These are phyloP conservation scores for Chloranthus sessilifolius DNA, from an alignment of 164 flowering plant species.

Conservation along the genomic window DNA sequence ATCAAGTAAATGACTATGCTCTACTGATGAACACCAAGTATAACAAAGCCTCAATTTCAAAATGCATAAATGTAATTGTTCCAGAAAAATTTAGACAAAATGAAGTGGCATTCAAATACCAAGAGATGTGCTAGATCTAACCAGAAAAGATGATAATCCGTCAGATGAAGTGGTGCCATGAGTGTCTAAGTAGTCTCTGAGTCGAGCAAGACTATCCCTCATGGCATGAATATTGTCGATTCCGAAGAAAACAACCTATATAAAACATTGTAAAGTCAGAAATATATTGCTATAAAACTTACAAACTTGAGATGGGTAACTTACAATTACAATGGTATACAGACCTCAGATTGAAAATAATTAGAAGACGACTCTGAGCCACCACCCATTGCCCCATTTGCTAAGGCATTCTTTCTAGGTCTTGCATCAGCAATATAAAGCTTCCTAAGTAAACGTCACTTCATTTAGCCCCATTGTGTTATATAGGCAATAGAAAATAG, in stretches of 20 bases:
- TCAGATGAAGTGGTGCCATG: conserved; percentile 91
- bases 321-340: conserved; percentile 6
- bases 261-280: not conserved
- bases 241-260: conserved; percentile 93
- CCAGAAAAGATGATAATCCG: conserved; percentile 95
- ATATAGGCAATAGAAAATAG: not conserved
- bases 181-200: conserved; percentile 95
- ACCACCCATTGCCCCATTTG: conserved; percentile 99
- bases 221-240: conserved; percentile 99
- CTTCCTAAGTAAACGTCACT: conserved; percentile 47
- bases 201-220: conserved; percentile 91
- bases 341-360: conserved; percentile 93
- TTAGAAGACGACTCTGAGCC: conserved; percentile 98
- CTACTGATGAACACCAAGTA: too few species aligned
- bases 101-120: not conserved
- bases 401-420: conserved; percentile 98
- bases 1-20: too few species aligned
- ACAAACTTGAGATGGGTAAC: not conserved
- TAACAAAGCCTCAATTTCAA: too few species aligned
- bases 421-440: conserved; percentile 98
- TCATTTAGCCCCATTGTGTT: conserved; percentile 4
- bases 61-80: too few species aligned
- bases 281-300: not conserved
- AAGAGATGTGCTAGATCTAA: conserved; percentile 22
- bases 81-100: too few species aligned